Evolutionary conservation across 306 rosid species (phyloP).

Genomic region (Nissolia schottii): DNA sequence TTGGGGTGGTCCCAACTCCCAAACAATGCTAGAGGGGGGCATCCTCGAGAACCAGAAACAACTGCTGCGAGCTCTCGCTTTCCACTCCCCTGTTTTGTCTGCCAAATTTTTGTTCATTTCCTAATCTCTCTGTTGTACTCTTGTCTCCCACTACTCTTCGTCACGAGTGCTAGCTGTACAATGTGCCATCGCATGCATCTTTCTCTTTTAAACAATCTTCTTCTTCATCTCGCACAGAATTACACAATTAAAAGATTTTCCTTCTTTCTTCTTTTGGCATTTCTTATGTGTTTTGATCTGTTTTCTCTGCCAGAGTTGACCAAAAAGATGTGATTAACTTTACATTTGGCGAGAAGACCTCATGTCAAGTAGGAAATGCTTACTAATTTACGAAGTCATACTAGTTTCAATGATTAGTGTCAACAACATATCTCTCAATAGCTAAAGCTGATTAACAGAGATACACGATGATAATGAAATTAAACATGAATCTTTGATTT

Average conservation of each 20-base stretch:
- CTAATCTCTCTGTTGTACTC: background rate
- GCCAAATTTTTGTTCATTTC: background rate
- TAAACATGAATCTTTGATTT: no score
- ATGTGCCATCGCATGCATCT: background rate
- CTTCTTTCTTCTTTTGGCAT: background rate
- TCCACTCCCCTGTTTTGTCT: background rate
- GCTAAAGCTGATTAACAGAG: no score
- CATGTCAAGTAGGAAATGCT: background rate
- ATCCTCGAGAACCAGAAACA: background rate
- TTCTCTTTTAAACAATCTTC: background rate
- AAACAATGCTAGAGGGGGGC: background rate
- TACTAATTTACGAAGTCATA: no score
- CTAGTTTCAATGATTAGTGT: no score
- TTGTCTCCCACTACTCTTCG: background rate
- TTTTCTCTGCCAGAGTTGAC: background rate
- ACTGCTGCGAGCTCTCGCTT: background rate
- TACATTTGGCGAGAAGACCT: background rate
- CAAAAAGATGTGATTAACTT: background rate
- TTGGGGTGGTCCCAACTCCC: background rate
- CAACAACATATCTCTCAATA: no score
- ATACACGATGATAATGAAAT: no score
- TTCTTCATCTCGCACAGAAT: background rate
- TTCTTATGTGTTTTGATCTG: background rate
- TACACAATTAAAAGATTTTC: background rate
- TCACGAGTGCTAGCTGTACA: background rate